Evolutionary conservation across 2,329 filamentous ascomycete species (phyloP).

Genomic region (Scedosporium dehoogii): DNA sequence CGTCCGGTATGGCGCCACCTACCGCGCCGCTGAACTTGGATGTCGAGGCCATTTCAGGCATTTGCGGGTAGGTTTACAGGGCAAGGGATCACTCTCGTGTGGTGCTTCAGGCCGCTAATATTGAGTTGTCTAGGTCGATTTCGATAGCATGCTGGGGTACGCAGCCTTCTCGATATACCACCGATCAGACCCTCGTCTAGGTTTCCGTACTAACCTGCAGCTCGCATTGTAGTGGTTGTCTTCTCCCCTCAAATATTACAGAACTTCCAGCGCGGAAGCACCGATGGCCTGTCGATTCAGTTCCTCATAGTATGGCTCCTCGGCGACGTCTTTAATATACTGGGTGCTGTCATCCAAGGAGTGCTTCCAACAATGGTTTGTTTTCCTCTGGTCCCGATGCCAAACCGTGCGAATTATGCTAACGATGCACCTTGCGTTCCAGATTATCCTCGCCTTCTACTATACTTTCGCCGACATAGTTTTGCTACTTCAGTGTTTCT

Average conservation of each 20-base stretch:
- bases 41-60: constrained; percentile 84
- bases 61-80: constrained; percentile 57
- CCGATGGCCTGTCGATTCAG: constrained; percentile 79
- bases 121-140: constrained; percentile 54
- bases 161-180: constrained; percentile 5
- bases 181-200: neutral
- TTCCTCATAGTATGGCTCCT: constrained; percentile 90
- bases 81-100: neutral
- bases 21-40: constrained; percentile 59
- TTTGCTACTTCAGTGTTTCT: constrained; percentile 82
- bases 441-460: constrained; percentile 85
- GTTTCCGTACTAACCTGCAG: constrained; percentile 3
- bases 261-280: constrained; percentile 77
- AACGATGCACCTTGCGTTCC: constrained; percentile 1
- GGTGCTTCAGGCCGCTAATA: neutral
- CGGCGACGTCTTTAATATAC: constrained; percentile 93
- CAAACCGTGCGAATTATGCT: neutral
- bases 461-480: constrained; percentile 90
- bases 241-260: constrained; percentile 96
- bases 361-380: constrained; percentile 84
- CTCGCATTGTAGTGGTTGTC: constrained; percentile 56
- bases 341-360: constrained; percentile 82
- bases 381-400: neutral
- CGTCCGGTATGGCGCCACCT: constrained; percentile 39
- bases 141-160: constrained; percentile 84